Conservation (phyloP, 495 filamentous ascomycete genomes). For the Penicillium lividum region DNA sequence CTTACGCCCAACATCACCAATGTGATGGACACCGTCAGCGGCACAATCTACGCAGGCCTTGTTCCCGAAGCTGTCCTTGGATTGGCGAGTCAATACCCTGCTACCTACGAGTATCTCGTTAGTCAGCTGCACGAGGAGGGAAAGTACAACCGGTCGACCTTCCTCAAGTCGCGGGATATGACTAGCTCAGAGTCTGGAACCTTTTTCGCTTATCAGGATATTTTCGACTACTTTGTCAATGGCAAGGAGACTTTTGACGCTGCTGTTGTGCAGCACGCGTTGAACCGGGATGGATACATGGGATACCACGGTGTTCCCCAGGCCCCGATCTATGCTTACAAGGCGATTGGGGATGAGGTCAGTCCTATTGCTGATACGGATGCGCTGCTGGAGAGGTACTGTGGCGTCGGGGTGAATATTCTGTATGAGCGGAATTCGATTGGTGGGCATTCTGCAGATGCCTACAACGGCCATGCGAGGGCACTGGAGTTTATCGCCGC, state of each 20-base stretch:
- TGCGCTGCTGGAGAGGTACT: neutral
- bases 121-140: neutral
- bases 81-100: conserved; percentile 11
- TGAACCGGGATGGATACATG: neutral
- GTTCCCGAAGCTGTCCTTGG: conserved; percentile 13
- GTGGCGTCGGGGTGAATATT: neutral
- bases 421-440: neutral
- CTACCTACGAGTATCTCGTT: conserved; percentile 3
- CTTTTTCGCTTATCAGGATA: neutral
- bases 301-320: neutral
- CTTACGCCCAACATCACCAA: conserved; percentile 13
- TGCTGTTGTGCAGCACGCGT: neutral
- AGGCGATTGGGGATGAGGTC: neutral
- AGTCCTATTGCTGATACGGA: neutral
- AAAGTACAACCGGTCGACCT: neutral
- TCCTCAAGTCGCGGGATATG: neutral
- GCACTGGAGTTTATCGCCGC: neutral
- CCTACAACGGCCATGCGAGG: neutral
- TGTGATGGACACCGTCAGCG: neutral
- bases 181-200: neutral
- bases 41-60: neutral
- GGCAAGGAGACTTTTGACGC: neutral
- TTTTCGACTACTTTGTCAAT: conserved; percentile 3
- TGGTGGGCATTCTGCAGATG: neutral
- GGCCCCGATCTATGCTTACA: neutral